Evolutionary conservation across 2,329 filamentous ascomycete genomes (phyloP).

Genomic region (Talaromyces sp.): DNA sequence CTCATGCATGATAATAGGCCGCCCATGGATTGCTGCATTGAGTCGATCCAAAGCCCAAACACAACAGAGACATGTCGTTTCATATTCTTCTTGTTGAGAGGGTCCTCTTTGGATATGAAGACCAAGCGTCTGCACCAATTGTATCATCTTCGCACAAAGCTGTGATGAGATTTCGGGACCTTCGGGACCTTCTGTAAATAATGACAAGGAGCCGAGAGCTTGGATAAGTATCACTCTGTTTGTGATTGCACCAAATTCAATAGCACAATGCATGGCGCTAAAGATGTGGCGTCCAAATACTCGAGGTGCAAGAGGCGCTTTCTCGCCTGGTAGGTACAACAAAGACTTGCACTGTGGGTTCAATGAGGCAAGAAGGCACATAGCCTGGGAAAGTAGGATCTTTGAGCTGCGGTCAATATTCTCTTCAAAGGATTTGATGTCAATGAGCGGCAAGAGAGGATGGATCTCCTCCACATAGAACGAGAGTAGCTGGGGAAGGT

Average conservation of each 20-base stretch:
- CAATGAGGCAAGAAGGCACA: constrained; percentile 55
- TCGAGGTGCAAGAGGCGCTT: neutral
- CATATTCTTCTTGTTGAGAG: neutral
- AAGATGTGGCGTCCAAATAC: constrained; percentile 5
- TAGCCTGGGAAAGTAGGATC: constrained; percentile 50
- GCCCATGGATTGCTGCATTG: constrained; percentile 58
- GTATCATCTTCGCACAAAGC: constrained; percentile 53
- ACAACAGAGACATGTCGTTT: constrained; percentile 46
- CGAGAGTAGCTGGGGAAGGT: constrained; percentile 18
- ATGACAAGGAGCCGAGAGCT: constrained; percentile 52
- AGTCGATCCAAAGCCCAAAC: constrained; percentile 62
- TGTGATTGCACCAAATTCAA: constrained; percentile 24
- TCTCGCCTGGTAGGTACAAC: constrained; percentile 29
- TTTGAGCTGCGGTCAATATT: constrained; percentile 25
- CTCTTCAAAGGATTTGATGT: constrained; percentile 26
- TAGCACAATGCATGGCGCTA: constrained; percentile 14
- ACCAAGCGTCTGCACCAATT: constrained; percentile 57
- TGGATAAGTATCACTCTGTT: constrained; percentile 56
- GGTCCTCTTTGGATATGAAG: constrained; percentile 45
- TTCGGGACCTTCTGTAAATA: constrained; percentile 58
- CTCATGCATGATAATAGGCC: constrained; percentile 60
- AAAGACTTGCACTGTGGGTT: constrained; percentile 48
- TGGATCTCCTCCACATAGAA: constrained; percentile 55
- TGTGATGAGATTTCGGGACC: constrained; percentile 56
- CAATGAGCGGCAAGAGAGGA: constrained; percentile 54